Conservation (phyloP, 1,284 basidiomycete genomes). For the Exsudoporus floridanus region DNA sequence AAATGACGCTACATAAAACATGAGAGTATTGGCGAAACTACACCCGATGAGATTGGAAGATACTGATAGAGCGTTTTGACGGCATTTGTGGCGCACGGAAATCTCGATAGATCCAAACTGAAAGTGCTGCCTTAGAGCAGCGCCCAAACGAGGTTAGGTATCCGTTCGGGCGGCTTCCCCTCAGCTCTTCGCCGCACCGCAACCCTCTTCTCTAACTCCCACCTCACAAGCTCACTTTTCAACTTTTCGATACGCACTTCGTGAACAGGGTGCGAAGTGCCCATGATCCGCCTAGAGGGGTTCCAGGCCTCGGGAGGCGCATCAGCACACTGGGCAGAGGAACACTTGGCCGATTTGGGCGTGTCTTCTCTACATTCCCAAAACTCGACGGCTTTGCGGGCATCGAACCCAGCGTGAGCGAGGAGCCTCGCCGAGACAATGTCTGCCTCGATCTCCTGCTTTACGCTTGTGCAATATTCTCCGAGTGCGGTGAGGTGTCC, state of each 20-base stretch:
- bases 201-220: slow-evolving; percentile 46
- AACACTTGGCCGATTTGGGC: slow-evolving; percentile 40
- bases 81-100: neutral
- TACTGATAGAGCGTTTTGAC: neutral
- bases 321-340: slow-evolving; percentile 27
- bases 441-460: slow-evolving; percentile 87
- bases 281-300: slow-evolving; percentile 32
- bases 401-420: slow-evolving; percentile 84
- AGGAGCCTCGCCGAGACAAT: slow-evolving; percentile 85
- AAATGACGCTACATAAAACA: neutral
- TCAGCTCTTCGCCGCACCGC: slow-evolving; percentile 20
- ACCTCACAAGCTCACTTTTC: slow-evolving; percentile 52
- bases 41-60: neutral
- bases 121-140: slow-evolving; percentile 13
- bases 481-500: slow-evolving; percentile 71
- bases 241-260: slow-evolving; percentile 50
- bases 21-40: slow-evolving; percentile 1
- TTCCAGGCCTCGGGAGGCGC: slow-evolving; percentile 12
- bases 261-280: slow-evolving; percentile 54
- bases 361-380: slow-evolving; percentile 58
- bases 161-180: slow-evolving; percentile 20
- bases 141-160: slow-evolving; percentile 9
- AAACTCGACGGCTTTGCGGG: slow-evolving; percentile 68
- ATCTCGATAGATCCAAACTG: neutral
- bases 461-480: slow-evolving; percentile 68